Evolutionary conservation across 2,329 filamentous ascomycete species (phyloP), one percentile per base, ranked within the genome.

Genomic region (Thyridium curvatum): DNA sequence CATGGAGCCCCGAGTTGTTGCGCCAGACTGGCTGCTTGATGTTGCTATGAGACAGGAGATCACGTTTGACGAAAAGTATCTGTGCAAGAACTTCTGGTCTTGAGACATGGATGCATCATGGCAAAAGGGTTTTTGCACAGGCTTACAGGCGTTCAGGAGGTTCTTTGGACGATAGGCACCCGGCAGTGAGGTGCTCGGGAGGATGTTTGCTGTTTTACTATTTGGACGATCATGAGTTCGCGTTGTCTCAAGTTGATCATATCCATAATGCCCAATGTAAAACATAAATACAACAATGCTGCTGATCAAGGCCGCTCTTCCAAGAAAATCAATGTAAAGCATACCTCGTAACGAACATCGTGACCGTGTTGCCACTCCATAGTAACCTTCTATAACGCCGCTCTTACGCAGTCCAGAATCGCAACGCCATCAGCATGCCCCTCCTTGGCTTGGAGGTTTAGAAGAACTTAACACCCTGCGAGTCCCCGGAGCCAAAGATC

Each of bases 381-480:
- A 10, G 21, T 26, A 26, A 6, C 10, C 10, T 10, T 26, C 21
- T 26, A 26, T 26, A 26, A 26, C 21, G 21, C 21, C 21, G 21
- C 21, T 26, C 10, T 10, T 10, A 26, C 10, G 21, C 21, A 26
- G 21, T 26, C 21, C 21, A 26, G 6, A 26, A 26, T 10, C 21
- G 6, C 21, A 26, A 18, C 10, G 10, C 21, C 10, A 26, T 26
- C 21, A 26, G 10, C 21, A 26, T 6, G 21, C 10, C 21, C 21
- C 13, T 6, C 32, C 13, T 15, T 16, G n/a, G n/a, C n/a, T n/a
- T n/a, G n/a, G n/a, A 30, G 29, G 6, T 14, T 29, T 37, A 96
- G 59, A 97, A 97, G 68, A 98, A 97, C 68, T 98, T 98, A 48
- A 97, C 88, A 53, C 93, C 93, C 54, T 86, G 79, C 44, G 86